Percentiles rank a stretch among this genome's conserved stretches.
Conservation (phyloP, 495 filamentous ascomycete genomes). For the Bacidia gigantensis region DNA sequence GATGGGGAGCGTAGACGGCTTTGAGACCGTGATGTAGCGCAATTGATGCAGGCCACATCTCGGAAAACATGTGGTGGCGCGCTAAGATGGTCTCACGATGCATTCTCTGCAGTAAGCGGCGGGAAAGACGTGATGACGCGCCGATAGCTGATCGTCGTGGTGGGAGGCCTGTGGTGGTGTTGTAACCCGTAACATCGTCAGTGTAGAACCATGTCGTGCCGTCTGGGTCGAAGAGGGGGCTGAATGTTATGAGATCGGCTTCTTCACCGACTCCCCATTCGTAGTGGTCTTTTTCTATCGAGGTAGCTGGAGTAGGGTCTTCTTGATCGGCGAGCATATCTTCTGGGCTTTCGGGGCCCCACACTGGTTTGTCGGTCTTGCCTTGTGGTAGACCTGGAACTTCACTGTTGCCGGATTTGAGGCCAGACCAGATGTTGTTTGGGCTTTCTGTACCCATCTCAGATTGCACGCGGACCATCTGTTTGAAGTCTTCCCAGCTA, state of each 20-base stretch:
- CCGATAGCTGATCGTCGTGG: slow-evolving; percentile 83
- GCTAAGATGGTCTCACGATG: slow-evolving; percentile 70
- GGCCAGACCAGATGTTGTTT: slow-evolving; percentile 54
- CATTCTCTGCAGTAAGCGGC: slow-evolving; percentile 72
- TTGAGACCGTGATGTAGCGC: slow-evolving; percentile 92
- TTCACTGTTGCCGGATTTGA: slow-evolving; percentile 27
- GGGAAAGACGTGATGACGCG: slow-evolving; percentile 69
- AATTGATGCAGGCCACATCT: slow-evolving; percentile 85
- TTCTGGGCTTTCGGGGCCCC: slow-evolving; percentile 69
- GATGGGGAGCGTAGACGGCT: slow-evolving; percentile 86
- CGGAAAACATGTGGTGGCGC: slow-evolving; percentile 82
- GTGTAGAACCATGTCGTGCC: slow-evolving; percentile 77
- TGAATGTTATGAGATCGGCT: slow-evolving; percentile 86
- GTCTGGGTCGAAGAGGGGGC: slow-evolving; percentile 84
- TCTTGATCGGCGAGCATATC: slow-evolving; percentile 57
- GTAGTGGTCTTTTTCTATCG: slow-evolving; percentile 66
- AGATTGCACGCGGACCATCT: slow-evolving; percentile 82
- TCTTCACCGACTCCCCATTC: slow-evolving; percentile 85
- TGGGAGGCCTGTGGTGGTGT: slow-evolving; percentile 47
- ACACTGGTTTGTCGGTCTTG: slow-evolving; percentile 52
- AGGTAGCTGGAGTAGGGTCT: slow-evolving; percentile 55
- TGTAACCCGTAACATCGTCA: slow-evolving; percentile 85
- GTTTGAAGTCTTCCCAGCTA: slow-evolving; percentile 80
- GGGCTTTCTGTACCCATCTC: slow-evolving; percentile 63
- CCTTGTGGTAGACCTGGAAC: slow-evolving; percentile 37